These are phyloP conservation scores for Aspergillus vadensis DNA, from an alignment of 2,329 filamentous ascomycete genomes.

Conservation along the genomic window DNA sequence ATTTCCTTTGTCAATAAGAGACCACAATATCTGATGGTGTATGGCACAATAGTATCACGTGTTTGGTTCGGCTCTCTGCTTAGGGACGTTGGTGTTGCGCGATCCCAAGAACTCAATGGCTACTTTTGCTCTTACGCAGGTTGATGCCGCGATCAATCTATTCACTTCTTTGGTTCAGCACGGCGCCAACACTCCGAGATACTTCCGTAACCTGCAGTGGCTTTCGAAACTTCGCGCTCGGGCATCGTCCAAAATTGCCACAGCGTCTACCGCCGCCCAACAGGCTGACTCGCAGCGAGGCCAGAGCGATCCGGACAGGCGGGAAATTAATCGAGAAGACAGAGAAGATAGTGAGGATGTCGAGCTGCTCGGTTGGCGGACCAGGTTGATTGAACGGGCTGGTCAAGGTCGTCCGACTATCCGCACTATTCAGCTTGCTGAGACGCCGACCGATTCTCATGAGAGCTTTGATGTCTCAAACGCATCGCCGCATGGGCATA, in stretches of 20 bases:
- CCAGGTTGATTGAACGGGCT: constrained; percentile 1
- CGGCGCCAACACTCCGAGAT: constrained; percentile 2
- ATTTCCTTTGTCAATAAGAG: fast-evolving
- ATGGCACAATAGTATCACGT: neutral
- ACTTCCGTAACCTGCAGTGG: constrained; percentile 4
- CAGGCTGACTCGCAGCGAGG: neutral
- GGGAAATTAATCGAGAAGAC: neutral
- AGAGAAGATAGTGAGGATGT: constrained; percentile 6
- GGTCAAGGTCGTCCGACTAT: neutral
- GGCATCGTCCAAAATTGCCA: neutral
- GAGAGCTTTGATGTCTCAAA: neutral
- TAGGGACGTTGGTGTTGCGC: constrained; percentile 2
- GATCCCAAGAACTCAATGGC: neutral
- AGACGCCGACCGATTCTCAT: neutral
- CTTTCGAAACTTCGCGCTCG: neutral
- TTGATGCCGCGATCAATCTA: constrained; percentile 5
- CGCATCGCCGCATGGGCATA: neutral
- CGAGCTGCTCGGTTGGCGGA: constrained; percentile 4
- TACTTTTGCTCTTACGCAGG: neutral
- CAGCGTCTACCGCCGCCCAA: neutral
- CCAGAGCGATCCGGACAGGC: neutral
- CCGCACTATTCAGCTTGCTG: constrained; percentile 1
- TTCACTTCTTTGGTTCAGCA: constrained; percentile 1
- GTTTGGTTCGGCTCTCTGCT: constrained; percentile 1
- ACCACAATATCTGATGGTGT: neutral